Evolutionary conservation across 2,329 filamentous ascomycete species (phyloP).

Genomic region (Tympanopsis confertula): DNA sequence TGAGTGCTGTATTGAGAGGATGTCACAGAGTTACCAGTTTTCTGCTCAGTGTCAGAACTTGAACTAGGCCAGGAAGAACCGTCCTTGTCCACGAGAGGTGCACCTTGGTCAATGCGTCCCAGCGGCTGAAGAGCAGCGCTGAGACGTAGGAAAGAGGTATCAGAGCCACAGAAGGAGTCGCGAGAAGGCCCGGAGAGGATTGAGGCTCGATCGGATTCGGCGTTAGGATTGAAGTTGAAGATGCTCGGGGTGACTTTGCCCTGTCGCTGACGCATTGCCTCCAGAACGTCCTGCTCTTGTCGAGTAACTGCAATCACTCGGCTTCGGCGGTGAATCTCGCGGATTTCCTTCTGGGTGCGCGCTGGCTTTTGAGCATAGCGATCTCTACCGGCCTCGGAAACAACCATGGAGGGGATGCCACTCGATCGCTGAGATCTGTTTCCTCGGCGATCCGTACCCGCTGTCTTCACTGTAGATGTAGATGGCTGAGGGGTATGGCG

Average conservation of each 20-base stretch:
- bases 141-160: conserved; percentile 24
- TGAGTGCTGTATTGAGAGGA: conserved; percentile 19
- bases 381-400: not conserved
- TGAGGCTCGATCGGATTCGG: conserved; percentile 14
- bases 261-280: conserved; percentile 29
- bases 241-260: conserved; percentile 25
- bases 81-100: conserved; percentile 13
- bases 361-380: conserved; percentile 1
- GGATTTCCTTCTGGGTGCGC: conserved; percentile 9
- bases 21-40: conserved; percentile 13
- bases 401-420: not conserved
- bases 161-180: conserved; percentile 19
- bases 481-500: too few relatives aligned
- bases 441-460: too few relatives aligned
- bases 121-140: conserved; percentile 14
- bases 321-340: conserved; percentile 20
- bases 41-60: conserved; percentile 20
- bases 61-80: conserved; percentile 13
- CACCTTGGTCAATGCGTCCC: conserved; percentile 12
- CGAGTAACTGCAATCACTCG: conserved; percentile 32
- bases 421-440: too few relatives aligned
- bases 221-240: conserved; percentile 8
- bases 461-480: not conserved
- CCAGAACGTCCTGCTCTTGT: conserved; percentile 31
- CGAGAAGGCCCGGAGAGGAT: conserved; percentile 15